A percentile compares a stretch with the other conserved stretches of the same genome.
Evolutionary conservation across 1,284 basidiomycete species (phyloP).

Genomic region (Naganishia liquefaciens): DNA sequence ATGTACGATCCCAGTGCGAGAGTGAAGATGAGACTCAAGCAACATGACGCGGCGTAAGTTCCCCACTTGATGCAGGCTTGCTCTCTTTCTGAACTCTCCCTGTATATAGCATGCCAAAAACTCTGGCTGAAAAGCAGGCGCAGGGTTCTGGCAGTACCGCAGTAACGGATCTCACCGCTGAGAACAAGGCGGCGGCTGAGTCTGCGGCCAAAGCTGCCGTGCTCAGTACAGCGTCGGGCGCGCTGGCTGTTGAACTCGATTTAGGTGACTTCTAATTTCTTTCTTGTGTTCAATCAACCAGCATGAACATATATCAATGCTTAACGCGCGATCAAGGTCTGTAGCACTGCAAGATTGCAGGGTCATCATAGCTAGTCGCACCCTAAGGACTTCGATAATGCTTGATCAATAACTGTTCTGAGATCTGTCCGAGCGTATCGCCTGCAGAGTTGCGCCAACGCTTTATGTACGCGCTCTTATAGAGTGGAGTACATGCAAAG

Average conservation of each 20-base stretch:
- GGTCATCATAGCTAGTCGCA: too few species aligned
- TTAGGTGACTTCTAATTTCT: constrained; percentile 34
- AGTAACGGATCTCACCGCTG: constrained; percentile 13
- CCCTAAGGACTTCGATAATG: too few species aligned
- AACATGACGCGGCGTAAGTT: constrained; percentile 30
- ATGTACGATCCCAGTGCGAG: constrained; percentile 29
- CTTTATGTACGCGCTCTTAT: too few species aligned
- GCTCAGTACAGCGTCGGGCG: constrained; percentile 26
- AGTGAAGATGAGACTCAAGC: constrained; percentile 30
- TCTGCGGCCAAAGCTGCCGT: constrained; percentile 26
- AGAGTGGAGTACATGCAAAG: too few species aligned
- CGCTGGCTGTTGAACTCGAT: constrained; percentile 33
- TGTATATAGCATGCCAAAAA: constrained; percentile 22
- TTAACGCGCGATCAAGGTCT: too few species aligned
- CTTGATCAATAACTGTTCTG: too few species aligned
- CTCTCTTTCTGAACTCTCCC: not conserved
- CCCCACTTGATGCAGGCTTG: too few species aligned
- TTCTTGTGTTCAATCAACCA: not conserved
- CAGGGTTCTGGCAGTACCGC: not conserved
- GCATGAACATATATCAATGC: not conserved
- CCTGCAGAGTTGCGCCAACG: too few species aligned
- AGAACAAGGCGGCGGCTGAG: constrained; percentile 25
- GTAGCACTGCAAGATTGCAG: too few species aligned
- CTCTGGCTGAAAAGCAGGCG: not conserved
- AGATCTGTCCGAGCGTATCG: too few species aligned